Conservation (phyloP, 495 filamentous ascomycete species). For the Penicillium canariense region DNA sequence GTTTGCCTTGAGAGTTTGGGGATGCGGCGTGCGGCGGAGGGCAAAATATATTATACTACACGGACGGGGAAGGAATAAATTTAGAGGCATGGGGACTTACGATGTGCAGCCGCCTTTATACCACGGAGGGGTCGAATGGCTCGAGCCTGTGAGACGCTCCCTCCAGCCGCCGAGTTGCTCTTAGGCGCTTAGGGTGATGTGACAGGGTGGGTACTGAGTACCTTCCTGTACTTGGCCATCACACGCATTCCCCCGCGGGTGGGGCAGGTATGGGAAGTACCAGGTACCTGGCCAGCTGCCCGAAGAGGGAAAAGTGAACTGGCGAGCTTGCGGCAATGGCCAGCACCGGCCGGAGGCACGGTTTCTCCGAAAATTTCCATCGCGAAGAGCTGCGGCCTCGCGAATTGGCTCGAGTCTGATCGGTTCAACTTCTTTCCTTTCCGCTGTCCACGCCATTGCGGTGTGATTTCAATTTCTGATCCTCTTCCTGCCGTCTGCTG, state of each 20-base stretch:
- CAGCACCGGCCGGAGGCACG: conserved; percentile 19
- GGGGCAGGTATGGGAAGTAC: conserved; percentile 2
- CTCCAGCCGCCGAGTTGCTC: conserved; percentile 22
- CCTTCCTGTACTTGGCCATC: conserved; percentile 10
- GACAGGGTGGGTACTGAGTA: conserved; percentile 22
- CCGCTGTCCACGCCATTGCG: not conserved
- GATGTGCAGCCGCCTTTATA: conserved; percentile 16
- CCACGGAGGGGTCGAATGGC: conserved; percentile 18
- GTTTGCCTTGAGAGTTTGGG: conserved; percentile 12
- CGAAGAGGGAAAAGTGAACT: not conserved
- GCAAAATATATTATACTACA: not conserved
- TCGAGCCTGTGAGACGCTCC: conserved; percentile 14
- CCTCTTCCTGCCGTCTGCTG: not conserved
- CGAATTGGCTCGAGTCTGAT: conserved; percentile 17
- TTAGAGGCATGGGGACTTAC: conserved; percentile 12
- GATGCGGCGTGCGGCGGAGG: not conserved
- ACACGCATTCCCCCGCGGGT: not conserved
- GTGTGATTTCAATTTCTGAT: not conserved
- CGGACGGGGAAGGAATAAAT: conserved; percentile 1
- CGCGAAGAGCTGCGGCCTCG: conserved; percentile 17
- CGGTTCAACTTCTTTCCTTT: conserved; percentile 6
- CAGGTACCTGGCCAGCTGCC: not conserved
- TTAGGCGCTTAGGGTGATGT: conserved; percentile 30
- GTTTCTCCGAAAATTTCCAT: conserved; percentile 50
- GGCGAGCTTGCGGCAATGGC: not conserved